Base-by-base conservation (phyloP, 2,329 filamentous ascomycete genomes). In the Blastomyces emzantsi region DNA sequence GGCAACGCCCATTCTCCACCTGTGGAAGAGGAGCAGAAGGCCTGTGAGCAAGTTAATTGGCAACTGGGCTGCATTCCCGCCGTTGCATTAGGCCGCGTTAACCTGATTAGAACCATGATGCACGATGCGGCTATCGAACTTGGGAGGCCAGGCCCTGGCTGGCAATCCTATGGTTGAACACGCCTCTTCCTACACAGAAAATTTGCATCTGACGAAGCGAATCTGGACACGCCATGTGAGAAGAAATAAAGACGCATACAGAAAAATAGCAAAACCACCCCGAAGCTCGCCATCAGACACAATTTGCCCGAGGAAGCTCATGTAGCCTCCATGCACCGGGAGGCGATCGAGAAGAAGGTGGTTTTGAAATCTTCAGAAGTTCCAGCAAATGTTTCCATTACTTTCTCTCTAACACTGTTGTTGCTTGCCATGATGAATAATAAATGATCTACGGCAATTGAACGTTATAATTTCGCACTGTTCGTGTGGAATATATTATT, bases 11-110 rank as follows among this genome's bases (percentile, higher is more conserved):
- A 33, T 60, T 47, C 30, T 25, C 55, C 55, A 57, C 55, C 36
- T 25, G 55, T 43, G 55, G 33, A 57, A 57, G 15, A 15, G n/a
- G n/a, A 43, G 11, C 55, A 39, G 22, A n/a, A 17, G 22, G 57
- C 57, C 41, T 19, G 25, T 15, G 25, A 49, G 57, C 57, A 22
- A 60, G 57, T 47, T 49, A 47, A 61, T 61, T 61, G 60, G 49
- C 47, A 61, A 52, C 30, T 17, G n/a, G 45, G 15, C 60, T 52
- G 60, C 60, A 61, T 61, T 61, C 47, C 60, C 60, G 60, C 33
- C 17, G 33, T n/a, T 61, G 60, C 60, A 54, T 61, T 61, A 54
- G 57, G 19, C 41, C 33, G 43, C 39, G 17, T 49, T 36, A 36
- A 51, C 3, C 22, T 11, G 25, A 28, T n/a, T 13, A 30, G 1